phyloP scores from a whole-genome alignment of 768 basidiomycete genomes.

The Tylopilus rubrobrunneus region DNA sequence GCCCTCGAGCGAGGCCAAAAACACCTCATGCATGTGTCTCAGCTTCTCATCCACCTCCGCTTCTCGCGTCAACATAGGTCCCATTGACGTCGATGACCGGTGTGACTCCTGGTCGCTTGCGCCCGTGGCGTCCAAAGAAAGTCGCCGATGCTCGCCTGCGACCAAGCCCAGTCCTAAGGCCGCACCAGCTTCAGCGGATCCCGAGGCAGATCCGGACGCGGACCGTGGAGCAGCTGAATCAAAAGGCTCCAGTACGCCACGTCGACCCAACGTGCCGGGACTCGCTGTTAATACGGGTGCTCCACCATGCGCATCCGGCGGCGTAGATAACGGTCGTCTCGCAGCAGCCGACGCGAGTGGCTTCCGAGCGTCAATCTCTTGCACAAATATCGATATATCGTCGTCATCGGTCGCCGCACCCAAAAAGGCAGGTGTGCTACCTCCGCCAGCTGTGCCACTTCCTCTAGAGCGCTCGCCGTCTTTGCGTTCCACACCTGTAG shows the following conservation, averaged over 20 bases:
- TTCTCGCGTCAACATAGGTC: conserved; percentile 61
- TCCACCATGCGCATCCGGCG: not conserved
- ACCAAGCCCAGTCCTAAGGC: conserved; percentile 16
- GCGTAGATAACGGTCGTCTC: conserved; percentile 7
- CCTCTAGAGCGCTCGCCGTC: conserved; percentile 21
- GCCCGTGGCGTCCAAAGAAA: conserved; percentile 15
- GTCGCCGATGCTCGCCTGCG: conserved; percentile 14
- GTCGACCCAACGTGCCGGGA: conserved; percentile 2
- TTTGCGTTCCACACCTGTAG: conserved; percentile 15
- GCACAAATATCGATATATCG: conserved; percentile 74
- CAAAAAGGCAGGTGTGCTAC: conserved; percentile 38
- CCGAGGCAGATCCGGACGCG: not conserved
- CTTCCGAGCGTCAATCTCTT: conserved; percentile 69
- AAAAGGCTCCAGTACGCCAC: not conserved
- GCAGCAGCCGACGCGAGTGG: conserved; percentile 41
- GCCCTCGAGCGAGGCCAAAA: conserved; percentile 60
- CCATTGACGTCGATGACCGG: conserved; percentile 29
- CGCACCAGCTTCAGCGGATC: not conserved
- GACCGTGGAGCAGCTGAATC: conserved; percentile 4
- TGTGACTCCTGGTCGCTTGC: conserved; percentile 20
- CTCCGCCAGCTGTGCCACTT: conserved; percentile 17
- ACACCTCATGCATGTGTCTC: conserved; percentile 63
- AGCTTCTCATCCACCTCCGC: conserved; percentile 64
- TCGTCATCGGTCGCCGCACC: conserved; percentile 61
- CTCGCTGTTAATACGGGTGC: conserved; percentile 1